Evolutionary conservation across 805 yeast species (phyloP), one percentile per base, ranked within the genome.

Genomic region (Kodamaea kaohsiungensis): DNA sequence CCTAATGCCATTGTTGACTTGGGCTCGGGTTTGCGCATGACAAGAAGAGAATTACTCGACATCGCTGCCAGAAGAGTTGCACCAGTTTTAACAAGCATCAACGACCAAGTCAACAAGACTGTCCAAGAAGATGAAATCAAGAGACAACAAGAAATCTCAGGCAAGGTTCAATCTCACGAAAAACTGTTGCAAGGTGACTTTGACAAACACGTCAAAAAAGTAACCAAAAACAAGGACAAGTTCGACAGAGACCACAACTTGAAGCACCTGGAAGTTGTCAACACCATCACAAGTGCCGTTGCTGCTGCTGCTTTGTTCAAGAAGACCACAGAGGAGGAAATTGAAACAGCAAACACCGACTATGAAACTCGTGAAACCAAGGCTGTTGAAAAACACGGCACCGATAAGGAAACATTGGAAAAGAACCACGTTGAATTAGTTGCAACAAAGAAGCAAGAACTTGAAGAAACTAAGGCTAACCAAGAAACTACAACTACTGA

Each of bases 1-100:
- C 81, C 83, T 1, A 76, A 78, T 58, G 73, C 79, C 65, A 65
- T 76, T 19, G 66, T 82, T 58, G 78, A 80, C 59, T 69, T 82
- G 57, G 87, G 87, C 53, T 76, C 80, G 46, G 86, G 86, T 16
- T 72, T 82, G 64, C 71, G 64, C 47, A 71, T 82, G 72, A 78
- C 86, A 46, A 84, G 82, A 59, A 78, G 77, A 52, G 84, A 82
- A 65, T 76, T 82, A 56, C 71, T 80, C 59, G 86, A 75, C 49
- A 78, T 82, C 62, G 86, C 86, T 18, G 78, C 80, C 40, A 72
- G 71, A 58, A 74, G 86, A 59, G 83, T 82, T 39, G 80, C 81
- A 35, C 87, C 87, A 4, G 78, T 82, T 39, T 69, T 82, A 62
- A 73, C 77, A 46, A 72, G 67, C 58, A 81, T 82, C 63, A 79